A percentile compares a stretch with the other conserved stretches of the same genome.
These are phyloP conservation scores for Ascochyta koolunga DNA, from an alignment of 2,329 filamentous ascomycete genomes.

Conservation along the genomic window DNA sequence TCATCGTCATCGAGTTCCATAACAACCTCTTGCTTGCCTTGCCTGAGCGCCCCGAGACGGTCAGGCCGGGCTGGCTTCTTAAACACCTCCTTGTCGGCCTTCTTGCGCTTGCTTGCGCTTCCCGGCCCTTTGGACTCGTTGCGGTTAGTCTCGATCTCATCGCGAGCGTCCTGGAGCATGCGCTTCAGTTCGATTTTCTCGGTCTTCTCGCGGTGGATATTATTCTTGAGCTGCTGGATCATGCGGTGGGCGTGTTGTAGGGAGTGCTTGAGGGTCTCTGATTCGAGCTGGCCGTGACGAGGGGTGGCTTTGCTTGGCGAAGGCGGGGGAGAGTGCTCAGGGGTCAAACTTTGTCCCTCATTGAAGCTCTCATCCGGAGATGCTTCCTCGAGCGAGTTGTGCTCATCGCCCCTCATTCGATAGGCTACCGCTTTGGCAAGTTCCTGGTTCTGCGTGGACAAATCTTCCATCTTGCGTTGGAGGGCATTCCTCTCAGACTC, in stretches of 20 bases:
- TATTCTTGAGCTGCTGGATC: slow-evolving; percentile 93
- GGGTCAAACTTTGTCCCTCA: slow-evolving; percentile 69
- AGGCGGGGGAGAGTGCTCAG: slow-evolving; percentile 86
- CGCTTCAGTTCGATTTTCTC: slow-evolving; percentile 96
- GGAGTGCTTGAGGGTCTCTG: slow-evolving; percentile 93
- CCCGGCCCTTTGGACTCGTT: slow-evolving; percentile 55
- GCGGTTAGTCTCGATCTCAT: slow-evolving; percentile 79
- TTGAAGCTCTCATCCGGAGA: slow-evolving; percentile 49
- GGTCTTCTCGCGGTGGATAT: slow-evolving; percentile 96
- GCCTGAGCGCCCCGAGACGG: slow-evolving; percentile 75
- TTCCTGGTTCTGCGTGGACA: slow-evolving; percentile 88
- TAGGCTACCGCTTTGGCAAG: slow-evolving; percentile 82
- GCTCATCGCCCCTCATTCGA: slow-evolving; percentile 70
- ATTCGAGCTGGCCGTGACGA: slow-evolving; percentile 88
- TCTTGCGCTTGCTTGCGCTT: slow-evolving; percentile 60
- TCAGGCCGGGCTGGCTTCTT: slow-evolving; percentile 79
- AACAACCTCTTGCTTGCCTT: slow-evolving; percentile 76
- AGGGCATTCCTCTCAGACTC: slow-evolving; percentile 80
- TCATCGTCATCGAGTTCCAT: slow-evolving; percentile 72
- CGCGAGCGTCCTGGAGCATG: slow-evolving; percentile 91
- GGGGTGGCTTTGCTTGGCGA: slow-evolving; percentile 93
- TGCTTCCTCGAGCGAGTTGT: slow-evolving; percentile 62
- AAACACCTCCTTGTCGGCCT: slow-evolving; percentile 63
- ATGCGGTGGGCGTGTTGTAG: slow-evolving; percentile 93
- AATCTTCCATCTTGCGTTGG: slow-evolving; percentile 84